Conservation (phyloP, 768 basidiomycete species). For the Mycena latifolia region DNA sequence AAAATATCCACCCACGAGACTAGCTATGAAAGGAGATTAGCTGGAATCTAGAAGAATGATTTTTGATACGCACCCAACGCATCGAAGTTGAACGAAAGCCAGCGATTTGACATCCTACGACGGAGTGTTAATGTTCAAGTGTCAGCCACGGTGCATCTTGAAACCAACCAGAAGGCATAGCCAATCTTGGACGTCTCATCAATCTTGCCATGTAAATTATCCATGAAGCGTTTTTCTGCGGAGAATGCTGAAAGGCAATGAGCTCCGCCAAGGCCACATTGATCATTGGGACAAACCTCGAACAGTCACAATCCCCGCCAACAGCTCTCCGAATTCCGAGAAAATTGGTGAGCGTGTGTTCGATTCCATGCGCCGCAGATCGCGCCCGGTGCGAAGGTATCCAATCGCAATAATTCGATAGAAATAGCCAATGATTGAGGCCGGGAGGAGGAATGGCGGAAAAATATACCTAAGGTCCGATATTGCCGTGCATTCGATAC, state of each 20-base stretch:
- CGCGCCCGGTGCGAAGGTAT: not conserved
- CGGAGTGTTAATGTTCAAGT: no score
- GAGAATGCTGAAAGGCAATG: not conserved
- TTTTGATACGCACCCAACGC: constrained; percentile 68
- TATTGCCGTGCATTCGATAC: no score
- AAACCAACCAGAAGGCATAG: constrained; percentile 59
- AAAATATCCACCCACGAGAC: not conserved
- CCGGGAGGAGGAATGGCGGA: no score
- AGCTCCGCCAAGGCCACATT: no score
- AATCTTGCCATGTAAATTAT: constrained; percentile 78
- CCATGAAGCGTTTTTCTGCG: constrained; percentile 67
- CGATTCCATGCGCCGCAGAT: constrained; percentile 7
- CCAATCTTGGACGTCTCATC: constrained; percentile 94
- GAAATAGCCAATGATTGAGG: not conserved
- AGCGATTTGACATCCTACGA: constrained; percentile 86
- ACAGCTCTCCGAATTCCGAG: constrained; percentile 5
- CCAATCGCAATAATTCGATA: not conserved
- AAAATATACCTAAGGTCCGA: no score
- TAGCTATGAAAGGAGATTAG: not conserved
- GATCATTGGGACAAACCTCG: no score
- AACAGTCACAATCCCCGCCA: not conserved
- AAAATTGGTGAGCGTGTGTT: constrained; percentile 1
- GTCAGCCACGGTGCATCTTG: no score
- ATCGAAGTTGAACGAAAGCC: constrained; percentile 90
- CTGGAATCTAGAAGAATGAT: not conserved